Evolutionary conservation across 306 rosid species (phyloP).

Genomic region (Castanopsis chinensis): DNA sequence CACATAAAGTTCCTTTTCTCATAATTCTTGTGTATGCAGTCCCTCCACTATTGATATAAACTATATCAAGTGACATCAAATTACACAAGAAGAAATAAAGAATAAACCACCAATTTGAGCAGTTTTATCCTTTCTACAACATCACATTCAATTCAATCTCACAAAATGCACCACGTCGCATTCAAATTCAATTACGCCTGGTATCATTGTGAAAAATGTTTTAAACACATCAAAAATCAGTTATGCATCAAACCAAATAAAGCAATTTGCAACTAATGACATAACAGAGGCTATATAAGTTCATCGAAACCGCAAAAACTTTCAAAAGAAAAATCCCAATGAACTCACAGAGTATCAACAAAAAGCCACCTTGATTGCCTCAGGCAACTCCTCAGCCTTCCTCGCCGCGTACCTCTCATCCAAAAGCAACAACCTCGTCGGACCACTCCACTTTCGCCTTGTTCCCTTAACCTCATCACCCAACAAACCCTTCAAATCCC

Average conservation of each 20-base stretch:
- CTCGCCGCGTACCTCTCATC: constrained; percentile 55
- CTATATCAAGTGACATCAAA: too few relatives aligned
- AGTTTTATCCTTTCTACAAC: too few relatives aligned
- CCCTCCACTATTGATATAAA: too few relatives aligned
- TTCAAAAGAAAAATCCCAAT: constrained; percentile 1
- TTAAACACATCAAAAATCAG: neutral
- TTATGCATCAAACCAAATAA: neutral
- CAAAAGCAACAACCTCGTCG: constrained; percentile 76
- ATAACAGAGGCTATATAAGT: neutral
- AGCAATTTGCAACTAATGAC: neutral
- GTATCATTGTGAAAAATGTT: neutral
- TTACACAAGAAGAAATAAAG: too few relatives aligned
- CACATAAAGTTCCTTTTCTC: too few relatives aligned
- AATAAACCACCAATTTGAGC: too few relatives aligned
- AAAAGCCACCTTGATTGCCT: constrained; percentile 82
- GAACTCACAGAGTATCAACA: constrained; percentile 38
- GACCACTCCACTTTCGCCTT: constrained; percentile 74
- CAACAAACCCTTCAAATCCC: constrained; percentile 56
- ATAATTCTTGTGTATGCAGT: too few relatives aligned
- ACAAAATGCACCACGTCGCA: neutral
- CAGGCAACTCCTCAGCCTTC: constrained; percentile 57
- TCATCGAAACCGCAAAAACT: neutral
- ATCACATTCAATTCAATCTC: neutral
- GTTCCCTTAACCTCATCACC: constrained; percentile 55
- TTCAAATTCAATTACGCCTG: neutral